Conservation (phyloP, 495 filamentous ascomycete species). For the Penicillium goetzii region DNA sequence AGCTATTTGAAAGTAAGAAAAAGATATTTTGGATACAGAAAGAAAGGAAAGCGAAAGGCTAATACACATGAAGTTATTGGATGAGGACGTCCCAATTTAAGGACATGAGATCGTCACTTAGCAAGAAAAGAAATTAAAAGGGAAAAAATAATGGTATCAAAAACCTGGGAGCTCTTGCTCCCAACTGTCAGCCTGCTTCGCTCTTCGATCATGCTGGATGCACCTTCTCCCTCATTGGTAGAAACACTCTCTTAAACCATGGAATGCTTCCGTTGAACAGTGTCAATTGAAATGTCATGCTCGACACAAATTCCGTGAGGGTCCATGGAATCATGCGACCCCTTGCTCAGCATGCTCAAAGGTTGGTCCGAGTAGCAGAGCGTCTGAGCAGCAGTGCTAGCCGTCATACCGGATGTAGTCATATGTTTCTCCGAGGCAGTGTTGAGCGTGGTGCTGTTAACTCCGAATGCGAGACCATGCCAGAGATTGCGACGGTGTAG, state of each 20-base stretch:
- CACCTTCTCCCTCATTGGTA: not conserved
- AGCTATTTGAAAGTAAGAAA: not conserved
- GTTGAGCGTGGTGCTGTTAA: constrained; percentile 24
- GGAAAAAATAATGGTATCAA: not conserved
- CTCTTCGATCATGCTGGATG: not conserved
- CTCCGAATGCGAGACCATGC: constrained; percentile 27
- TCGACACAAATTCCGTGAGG: constrained; percentile 40
- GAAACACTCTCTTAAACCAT: constrained; percentile 10
- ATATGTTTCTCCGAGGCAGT: constrained; percentile 3
- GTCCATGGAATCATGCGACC: constrained; percentile 20
- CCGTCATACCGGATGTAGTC: constrained; percentile 18
- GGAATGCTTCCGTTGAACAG: constrained; percentile 14
- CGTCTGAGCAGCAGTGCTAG: constrained; percentile 27
- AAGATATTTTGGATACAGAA: not conserved
- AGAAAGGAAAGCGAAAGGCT: not conserved
- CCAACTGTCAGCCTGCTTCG: not conserved
- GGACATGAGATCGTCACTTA: not conserved
- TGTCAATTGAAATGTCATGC: constrained; percentile 39
- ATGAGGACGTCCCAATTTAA: not conserved
- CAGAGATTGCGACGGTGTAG: constrained; percentile 34
- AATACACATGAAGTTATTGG: not conserved
- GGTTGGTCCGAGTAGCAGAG: constrained; percentile 36
- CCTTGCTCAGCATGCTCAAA: constrained; percentile 19
- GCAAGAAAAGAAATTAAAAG: not conserved
- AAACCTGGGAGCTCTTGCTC: not conserved